Base-by-base conservation (phyloP, 768 basidiomycete genomes). In the Lepiota brunneoincarnata region DNA sequence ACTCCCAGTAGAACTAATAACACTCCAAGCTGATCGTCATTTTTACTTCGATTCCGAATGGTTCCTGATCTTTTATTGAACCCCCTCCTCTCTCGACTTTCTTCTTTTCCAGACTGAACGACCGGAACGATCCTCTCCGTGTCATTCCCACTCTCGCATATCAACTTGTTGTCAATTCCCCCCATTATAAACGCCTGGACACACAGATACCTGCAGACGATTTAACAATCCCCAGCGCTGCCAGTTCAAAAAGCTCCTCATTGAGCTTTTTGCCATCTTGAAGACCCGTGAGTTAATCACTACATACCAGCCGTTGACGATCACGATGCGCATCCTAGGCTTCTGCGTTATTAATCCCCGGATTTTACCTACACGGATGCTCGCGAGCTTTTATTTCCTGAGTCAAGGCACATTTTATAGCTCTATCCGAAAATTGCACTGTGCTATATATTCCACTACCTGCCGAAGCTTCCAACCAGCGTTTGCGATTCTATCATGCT, bases 111-210 rank as follows among this genome's bases (percentile, higher is more conserved):
- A 18, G 39, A 6, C 39, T 18, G 39, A 40, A 40, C 39, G 7
- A 18, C 2, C 48, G 48, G 10, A 38, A 38, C 36, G 38, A 49
- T 24, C 36, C 34, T 11, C 31, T 20, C 24, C 48, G 34, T 4
- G 18, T 49, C 36, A 24, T 49, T 7, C 35, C 35, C 48, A 37
- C 48, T n/a, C 48, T 49, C 36, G 48, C 48, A 10, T 36, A 49
- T 24, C 48, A 49, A 20, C 35, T 49, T n/a, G 28, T 35, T 11
- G 31, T 31, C 31, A 31, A 31, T 31, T 31, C 11, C 31, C 31
- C 31, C 31, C 7, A 31, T 6, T 31, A 31, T 31, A 31, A 31
- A 9, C 31, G 31, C 31, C 31, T 31, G 7, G 11, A 9, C 7
- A 31, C 31, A 31, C 31, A 31, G 31, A 6, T 31, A 31, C 31